Evolutionary conservation across 169 alveolate genomes (phyloP), one percentile per base, ranked within the genome.

Genomic region (Cryptosporidium xiaoi): DNA sequence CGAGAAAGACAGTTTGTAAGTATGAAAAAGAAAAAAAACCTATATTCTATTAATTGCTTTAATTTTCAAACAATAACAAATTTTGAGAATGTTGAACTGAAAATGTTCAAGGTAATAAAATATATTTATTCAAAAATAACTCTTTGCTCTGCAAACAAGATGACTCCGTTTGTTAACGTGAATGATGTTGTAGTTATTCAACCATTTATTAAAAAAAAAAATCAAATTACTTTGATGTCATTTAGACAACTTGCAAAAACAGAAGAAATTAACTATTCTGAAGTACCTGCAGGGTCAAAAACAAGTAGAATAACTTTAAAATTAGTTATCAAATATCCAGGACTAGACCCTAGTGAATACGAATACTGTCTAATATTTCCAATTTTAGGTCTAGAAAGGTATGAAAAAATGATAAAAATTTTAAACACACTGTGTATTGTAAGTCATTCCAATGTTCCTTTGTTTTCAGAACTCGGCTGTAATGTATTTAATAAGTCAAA

Each of bases 261-360:
- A 31, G 31, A 50, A 46, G 31, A 29, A 33, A 48, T 66, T 5
- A 50, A 44, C 31, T 66, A 13, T 18, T 20, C 29, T 20, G 24
- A 50, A 2, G 18, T n/a, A 13, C 55, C 64, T 36, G 5, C 40
- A 2, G 40, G 12, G 4, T 4, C 27, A 31, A 29, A 53, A 8
- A 16, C 27, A 29, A n/a, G 29, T 4, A 33, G 27, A 51, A 12
- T 69, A 18, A 69, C 44, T 16, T 50, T 69, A 20, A 69, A 69
- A 51, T n/a, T 69, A n/a, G 15, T 31, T 10, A 69, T 69, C 16
- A 51, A 27, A 48, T 66, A 69, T 53, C 83, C 83, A 10, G 83
- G 83, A 0, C 16, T 55, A 0, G 83, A 69, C 56, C 82, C 83
- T 18, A 69, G 83, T 34, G 40, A n/a, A 8, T 69, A 53, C 51